Base-by-base conservation (phyloP, 163 green algal species). In the Scenedesmus sp. region DNA sequence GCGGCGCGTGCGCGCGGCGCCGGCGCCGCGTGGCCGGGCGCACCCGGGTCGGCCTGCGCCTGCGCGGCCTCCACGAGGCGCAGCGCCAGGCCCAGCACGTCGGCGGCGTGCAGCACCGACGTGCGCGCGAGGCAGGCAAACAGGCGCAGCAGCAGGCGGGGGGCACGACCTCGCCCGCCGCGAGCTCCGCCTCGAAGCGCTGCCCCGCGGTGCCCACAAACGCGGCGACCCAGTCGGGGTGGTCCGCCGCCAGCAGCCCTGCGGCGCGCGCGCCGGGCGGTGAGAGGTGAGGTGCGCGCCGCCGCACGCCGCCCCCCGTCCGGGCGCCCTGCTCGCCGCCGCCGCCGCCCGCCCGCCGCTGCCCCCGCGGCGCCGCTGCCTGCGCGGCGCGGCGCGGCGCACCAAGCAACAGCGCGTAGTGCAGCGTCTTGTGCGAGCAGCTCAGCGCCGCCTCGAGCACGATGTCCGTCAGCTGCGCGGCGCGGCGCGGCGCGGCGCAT, bases 241-340 rank as follows among this genome's bases (percentile, higher is more conserved):
- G 81, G 29, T 94, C 91, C 11, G 79, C 76, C 58, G 94, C 91
- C 26, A 95, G 78, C 39, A 97, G 71, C 17, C 92, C 92, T 94
- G 87, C 26, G 47, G 18, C n/a, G n/a, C n/a, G n/a, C n/a, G n/a
- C n/a, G n/a, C n/a, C 45, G 15, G 15, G 45, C 45, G 15, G 45
- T 54, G 45, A 14, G 15, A 17, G 15, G 45, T 54, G 45, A 54
- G 15, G 45, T 54, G 45, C 45, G 45, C n/a, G n/a, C n/a, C n/a
- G n/a, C n/a, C 18, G 45, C 36, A 20, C n/a, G n/a, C n/a, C n/a
- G n/a, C n/a, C n/a, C n/a, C n/a, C n/a, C n/a, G n/a, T n/a, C n/a
- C n/a, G n/a, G n/a, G n/a, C n/a, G n/a, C n/a, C n/a, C n/a, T n/a
- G n/a, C n/a, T n/a, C n/a, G n/a, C n/a, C n/a, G n/a, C n/a, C n/a